A percentile compares a stretch with the other conserved stretches of the same genome.
These are phyloP conservation scores for Ceratonia siliqua DNA, from an alignment of 306 rosid genomes.

Conservation along the genomic window DNA sequence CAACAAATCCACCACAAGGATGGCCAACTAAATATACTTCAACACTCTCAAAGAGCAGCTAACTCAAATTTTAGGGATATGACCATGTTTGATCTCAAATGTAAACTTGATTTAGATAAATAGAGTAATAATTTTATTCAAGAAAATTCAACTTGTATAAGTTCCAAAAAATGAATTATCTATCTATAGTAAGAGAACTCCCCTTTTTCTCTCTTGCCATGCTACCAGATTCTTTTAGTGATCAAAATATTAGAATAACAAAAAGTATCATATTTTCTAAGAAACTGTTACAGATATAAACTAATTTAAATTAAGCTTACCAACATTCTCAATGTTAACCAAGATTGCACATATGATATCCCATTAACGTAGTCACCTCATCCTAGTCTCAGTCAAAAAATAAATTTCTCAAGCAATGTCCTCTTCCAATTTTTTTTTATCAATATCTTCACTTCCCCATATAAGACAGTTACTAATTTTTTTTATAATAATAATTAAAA, in stretches of 20 bases:
- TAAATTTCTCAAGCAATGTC: not conserved
- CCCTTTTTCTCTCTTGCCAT: too few species aligned
- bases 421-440: not conserved
- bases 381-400: not conserved
- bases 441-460: not conserved
- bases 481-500: not conserved
- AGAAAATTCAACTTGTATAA: too few species aligned
- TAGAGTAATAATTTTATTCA: too few species aligned
- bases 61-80: not conserved
- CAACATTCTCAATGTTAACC: not conserved
- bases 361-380: not conserved
- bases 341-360: too few species aligned
- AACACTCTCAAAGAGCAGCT: not conserved
- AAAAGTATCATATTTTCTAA: too few species aligned
- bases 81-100: not conserved
- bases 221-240: too few species aligned
- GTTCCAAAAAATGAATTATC: too few species aligned
- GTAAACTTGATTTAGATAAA: slow-evolving; percentile 1
- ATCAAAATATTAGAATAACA: too few species aligned
- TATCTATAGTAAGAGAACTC: too few species aligned
- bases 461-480: not conserved
- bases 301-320: too few species aligned
- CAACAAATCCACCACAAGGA: slow-evolving; percentile 7
- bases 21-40: slow-evolving; percentile 13
- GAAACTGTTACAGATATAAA: too few species aligned